Conservation (phyloP, 169 alveolate species). For the Plasmodium coatneyi region DNA sequence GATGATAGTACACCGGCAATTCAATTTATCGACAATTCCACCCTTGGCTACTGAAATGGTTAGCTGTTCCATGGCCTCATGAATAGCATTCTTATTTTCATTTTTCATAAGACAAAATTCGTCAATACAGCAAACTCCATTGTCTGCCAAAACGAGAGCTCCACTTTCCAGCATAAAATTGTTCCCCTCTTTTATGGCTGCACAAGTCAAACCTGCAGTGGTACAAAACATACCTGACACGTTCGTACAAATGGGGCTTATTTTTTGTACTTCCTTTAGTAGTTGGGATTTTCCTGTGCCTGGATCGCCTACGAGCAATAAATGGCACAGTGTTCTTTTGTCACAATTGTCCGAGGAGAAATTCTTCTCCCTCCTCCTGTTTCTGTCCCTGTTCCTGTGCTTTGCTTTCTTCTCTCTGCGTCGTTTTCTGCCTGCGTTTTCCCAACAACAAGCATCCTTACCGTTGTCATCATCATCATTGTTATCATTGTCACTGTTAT, state of each 20-base stretch:
- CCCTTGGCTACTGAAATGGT: conserved; percentile 94
- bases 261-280: conserved; percentile 85
- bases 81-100: conserved; percentile 91
- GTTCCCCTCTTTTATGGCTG: conserved; percentile 91
- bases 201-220: conserved; percentile 93
- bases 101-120: conserved; percentile 89
- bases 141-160: conserved; percentile 94
- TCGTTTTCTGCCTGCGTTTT: neutral
- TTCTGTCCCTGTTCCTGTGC: neutral
- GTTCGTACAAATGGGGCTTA: conserved; percentile 78
- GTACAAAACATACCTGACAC: conserved; percentile 91
- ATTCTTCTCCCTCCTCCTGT: neutral
- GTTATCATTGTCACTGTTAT: neutral
- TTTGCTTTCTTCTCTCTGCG: neutral
- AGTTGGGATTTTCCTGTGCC: conserved; percentile 96
- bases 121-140: conserved; percentile 97
- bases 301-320: conserved; percentile 95
- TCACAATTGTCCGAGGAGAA: conserved; percentile 36
- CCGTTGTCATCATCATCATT: neutral
- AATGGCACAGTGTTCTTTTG: conserved; percentile 86
- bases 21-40: conserved; percentile 78
- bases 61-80: conserved; percentile 97
- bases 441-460: neutral
- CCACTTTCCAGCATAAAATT: conserved; percentile 94
- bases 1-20: conserved; percentile 83